Conservation (phyloP, 345 rosid genomes). For the Punica granatum region DNA sequence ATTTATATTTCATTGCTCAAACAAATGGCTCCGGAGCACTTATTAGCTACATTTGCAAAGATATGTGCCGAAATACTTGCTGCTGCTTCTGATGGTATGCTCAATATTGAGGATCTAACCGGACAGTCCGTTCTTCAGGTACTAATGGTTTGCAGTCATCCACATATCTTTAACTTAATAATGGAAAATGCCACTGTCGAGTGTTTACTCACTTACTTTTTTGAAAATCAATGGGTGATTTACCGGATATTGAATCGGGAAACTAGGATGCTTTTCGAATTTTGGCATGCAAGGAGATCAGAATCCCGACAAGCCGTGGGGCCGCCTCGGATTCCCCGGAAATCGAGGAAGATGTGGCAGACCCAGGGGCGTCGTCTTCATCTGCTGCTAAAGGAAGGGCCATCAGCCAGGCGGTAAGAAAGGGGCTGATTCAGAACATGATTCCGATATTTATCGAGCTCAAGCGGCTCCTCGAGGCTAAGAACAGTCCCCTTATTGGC, state of each 20-base stretch:
- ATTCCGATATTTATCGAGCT: constrained; percentile 94
- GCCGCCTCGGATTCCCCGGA: constrained; percentile 50
- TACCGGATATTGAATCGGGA: neutral
- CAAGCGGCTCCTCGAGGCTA: constrained; percentile 80
- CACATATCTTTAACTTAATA: neutral
- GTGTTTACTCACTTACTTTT: neutral
- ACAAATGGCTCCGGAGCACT: constrained; percentile 98
- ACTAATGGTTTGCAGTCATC: neutral
- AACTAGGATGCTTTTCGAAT: constrained; percentile 81
- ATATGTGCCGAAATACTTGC: constrained; percentile 92
- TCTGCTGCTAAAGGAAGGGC: constrained; percentile 72
- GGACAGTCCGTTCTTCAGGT: constrained; percentile 94
- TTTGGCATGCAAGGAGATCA: constrained; percentile 85
- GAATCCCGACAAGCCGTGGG: constrained; percentile 48
- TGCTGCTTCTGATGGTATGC: constrained; percentile 89
- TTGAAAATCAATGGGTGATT: neutral
- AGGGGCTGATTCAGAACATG: constrained; percentile 85
- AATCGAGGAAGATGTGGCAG: constrained; percentile 47
- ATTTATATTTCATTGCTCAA: constrained; percentile 68
- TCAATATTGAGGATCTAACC: constrained; percentile 53
- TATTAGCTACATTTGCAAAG: constrained; percentile 92
- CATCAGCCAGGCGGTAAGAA: constrained; percentile 82
- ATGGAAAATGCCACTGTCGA: neutral
- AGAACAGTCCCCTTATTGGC: constrained; percentile 84
- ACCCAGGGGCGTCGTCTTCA: constrained; percentile 28